Conservation (phyloP, 179 eudicot genomes). For the Nepenthes alata region DNA sequence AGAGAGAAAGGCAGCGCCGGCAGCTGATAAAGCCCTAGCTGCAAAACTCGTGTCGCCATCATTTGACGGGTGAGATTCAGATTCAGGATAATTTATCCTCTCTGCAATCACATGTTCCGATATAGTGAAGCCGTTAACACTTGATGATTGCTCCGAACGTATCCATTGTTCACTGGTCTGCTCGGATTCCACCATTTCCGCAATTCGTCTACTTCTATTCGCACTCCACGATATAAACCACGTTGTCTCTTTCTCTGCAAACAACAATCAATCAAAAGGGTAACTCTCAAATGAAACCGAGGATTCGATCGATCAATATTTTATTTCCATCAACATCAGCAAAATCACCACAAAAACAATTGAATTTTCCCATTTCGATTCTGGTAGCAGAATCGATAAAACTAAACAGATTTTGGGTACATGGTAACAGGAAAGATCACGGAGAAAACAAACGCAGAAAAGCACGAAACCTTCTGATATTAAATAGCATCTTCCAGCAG, state of each 20-base stretch:
- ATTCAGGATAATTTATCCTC: slow-evolving; percentile 15
- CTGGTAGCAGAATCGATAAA: neutral
- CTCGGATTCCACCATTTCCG: slow-evolving; percentile 16
- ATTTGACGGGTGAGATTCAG: slow-evolving; percentile 8
- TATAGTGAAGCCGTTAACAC: slow-evolving; percentile 15
- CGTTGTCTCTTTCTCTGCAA: slow-evolving; percentile 1
- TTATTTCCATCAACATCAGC: neutral
- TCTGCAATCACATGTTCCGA: slow-evolving; percentile 24
- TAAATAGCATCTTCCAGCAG: neutral
- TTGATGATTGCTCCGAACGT: slow-evolving; percentile 19
- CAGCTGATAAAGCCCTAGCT: slow-evolving; percentile 70
- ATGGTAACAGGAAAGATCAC: neutral
- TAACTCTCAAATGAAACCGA: neutral
- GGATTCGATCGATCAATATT: neutral
- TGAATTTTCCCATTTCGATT: neutral
- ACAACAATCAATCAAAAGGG: slow-evolving; percentile 8
- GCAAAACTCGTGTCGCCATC: slow-evolving; percentile 33
- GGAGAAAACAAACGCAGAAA: neutral
- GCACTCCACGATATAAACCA: neutral
- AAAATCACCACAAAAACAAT: neutral
- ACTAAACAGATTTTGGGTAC: slow-evolving; percentile 4
- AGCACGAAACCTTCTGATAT: slow-evolving; percentile 5
- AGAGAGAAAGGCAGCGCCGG: slow-evolving; percentile 85
- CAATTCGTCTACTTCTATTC: slow-evolving; percentile 1
- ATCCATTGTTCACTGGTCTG: slow-evolving; percentile 28